Conservation (phyloP, 2,329 filamentous ascomycete species). For the Pseudopithomyces maydicus region DNA sequence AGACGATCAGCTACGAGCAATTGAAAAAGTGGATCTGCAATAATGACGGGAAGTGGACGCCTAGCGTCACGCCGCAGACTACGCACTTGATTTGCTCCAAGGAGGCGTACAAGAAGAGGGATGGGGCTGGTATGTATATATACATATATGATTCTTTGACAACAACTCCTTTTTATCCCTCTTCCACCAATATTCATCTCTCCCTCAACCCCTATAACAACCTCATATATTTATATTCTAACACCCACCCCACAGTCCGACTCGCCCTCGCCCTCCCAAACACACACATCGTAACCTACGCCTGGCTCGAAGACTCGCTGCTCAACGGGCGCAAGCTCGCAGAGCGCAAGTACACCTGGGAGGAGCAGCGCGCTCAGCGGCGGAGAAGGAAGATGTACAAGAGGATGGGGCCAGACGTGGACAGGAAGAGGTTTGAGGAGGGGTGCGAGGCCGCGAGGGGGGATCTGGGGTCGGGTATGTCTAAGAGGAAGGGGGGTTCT, state of each 20-base stretch:
- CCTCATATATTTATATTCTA: background rate
- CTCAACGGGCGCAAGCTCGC: conserved; percentile 33
- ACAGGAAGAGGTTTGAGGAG: conserved; percentile 38
- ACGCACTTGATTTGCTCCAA: conserved; percentile 76
- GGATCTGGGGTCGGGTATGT: conserved; percentile 47
- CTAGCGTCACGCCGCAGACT: conserved; percentile 58
- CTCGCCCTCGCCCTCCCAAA: background rate
- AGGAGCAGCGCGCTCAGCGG: conserved; percentile 28
- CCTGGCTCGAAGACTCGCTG: conserved; percentile 58
- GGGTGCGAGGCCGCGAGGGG: conserved; percentile 35
- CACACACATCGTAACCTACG: conserved; percentile 46
- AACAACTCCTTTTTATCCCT: no score
- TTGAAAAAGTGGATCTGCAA: conserved; percentile 68
- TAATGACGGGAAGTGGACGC: conserved; percentile 64
- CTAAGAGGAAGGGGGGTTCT: conserved; percentile 28
- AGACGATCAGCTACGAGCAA: conserved; percentile 49
- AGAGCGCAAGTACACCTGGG: conserved; percentile 44
- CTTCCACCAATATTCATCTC: conserved; percentile 12
- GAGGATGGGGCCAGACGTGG: conserved; percentile 25
- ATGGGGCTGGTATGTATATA: conserved; percentile 48
- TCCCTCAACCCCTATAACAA: background rate
- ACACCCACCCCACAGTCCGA: no score
- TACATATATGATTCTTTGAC: no score
- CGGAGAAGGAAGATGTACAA: conserved; percentile 39
- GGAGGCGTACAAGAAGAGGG: conserved; percentile 62